Conservation (phyloP, 2,329 filamentous ascomycete species). For the Ceratocystis harringtonii region DNA sequence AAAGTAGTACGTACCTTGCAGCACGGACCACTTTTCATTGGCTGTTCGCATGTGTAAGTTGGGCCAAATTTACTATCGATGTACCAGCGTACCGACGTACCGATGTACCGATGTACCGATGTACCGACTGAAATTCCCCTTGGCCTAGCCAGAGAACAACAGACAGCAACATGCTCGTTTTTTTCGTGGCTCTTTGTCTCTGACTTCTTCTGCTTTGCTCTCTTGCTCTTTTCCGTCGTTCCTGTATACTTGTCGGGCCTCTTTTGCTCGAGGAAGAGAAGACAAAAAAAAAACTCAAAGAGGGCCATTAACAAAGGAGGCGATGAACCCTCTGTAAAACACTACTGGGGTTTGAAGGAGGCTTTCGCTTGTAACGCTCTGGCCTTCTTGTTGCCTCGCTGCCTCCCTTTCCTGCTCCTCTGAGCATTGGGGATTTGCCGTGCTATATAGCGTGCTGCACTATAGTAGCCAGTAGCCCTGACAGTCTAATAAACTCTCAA, state of each 20-base stretch:
- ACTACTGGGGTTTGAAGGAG: constrained; percentile 14
- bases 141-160: too few species aligned
- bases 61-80: neutral
- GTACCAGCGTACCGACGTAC: neutral
- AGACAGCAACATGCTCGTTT: neutral
- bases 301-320: constrained; percentile 1
- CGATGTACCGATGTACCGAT: neutral
- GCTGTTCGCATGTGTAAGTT: neutral
- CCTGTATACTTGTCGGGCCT: neutral
- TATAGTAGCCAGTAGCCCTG: too few species aligned
- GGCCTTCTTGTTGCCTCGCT: neutral
- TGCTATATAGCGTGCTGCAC: too few species aligned
- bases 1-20: neutral
- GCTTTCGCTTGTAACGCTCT: constrained; percentile 11
- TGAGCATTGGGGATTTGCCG: neutral
- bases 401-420: neutral
- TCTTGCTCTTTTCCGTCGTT: neutral
- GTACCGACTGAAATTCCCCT: neutral
- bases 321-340: constrained; percentile 12
- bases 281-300: neutral
- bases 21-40: neutral
- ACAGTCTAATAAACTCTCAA: too few species aligned
- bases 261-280: too few species aligned
- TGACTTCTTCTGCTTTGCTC: neutral
- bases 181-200: neutral